phyloP scores from a whole-genome alignment of 805 yeast genomes.

The Metschnikowia vanudenii region DNA sequence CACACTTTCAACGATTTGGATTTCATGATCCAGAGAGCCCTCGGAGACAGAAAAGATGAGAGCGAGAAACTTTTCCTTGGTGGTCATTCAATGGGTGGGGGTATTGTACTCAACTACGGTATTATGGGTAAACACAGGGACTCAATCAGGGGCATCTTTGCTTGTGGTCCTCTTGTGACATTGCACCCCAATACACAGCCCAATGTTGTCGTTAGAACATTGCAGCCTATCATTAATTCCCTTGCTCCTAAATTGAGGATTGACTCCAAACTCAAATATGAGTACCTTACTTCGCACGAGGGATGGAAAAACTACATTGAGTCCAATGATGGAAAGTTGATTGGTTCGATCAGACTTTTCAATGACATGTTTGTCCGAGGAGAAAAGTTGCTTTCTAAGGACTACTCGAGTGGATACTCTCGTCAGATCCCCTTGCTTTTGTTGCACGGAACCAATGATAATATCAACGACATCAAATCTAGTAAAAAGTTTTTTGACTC shows the following conservation, averaged over 20 bases:
- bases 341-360: constrained; percentile 56
- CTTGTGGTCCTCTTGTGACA: constrained; percentile 58
- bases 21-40: constrained; percentile 47
- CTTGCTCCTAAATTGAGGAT: constrained; percentile 50
- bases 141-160: constrained; percentile 46
- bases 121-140: constrained; percentile 51
- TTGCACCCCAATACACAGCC: constrained; percentile 62
- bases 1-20: constrained; percentile 61
- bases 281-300: constrained; percentile 52
- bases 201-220: constrained; percentile 37
- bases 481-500: constrained; percentile 41
- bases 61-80: constrained; percentile 47
- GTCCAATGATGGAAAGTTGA: constrained; percentile 36
- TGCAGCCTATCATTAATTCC: constrained; percentile 39
- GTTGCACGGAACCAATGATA: constrained; percentile 63
- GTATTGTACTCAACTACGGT: constrained; percentile 61
- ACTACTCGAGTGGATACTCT: constrained; percentile 35
- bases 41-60: constrained; percentile 31
- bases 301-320: constrained; percentile 46
- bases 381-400: constrained; percentile 41
- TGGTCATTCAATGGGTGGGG: constrained; percentile 87
- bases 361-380: constrained; percentile 66
- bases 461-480: constrained; percentile 53
- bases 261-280: constrained; percentile 54
- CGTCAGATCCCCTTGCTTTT: constrained; percentile 50